These are phyloP conservation scores for Gillenia trifoliata DNA, from an alignment of 306 rosid species.

Conservation along the genomic window DNA sequence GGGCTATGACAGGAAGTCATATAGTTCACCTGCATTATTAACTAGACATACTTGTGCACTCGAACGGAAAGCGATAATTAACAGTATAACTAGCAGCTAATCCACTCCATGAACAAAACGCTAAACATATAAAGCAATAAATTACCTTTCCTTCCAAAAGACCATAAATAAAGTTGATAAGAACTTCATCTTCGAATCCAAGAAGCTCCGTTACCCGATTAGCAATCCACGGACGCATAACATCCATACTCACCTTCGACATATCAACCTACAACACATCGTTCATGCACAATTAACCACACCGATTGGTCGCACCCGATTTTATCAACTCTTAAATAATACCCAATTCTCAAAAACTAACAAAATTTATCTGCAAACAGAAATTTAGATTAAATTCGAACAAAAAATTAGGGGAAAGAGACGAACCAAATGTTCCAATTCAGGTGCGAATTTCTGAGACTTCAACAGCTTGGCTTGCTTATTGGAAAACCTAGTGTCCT, in stretches of 20 bases:
- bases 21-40: neutral
- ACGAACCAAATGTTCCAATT: slow-evolving; percentile 88
- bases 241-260: slow-evolving; percentile 89
- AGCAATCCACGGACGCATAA: slow-evolving; percentile 88
- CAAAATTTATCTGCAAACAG: neutral
- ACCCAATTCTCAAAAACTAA: slow-evolving; percentile 6
- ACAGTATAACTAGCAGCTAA: neutral
- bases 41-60: neutral
- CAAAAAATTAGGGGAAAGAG: neutral
- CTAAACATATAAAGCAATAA: neutral
- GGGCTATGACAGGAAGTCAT: neutral
- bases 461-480: slow-evolving; percentile 94
- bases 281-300: slow-evolving; percentile 3
- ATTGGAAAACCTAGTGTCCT: slow-evolving; percentile 95
- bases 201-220: slow-evolving; percentile 85
- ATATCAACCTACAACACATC: slow-evolving; percentile 67
- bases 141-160: slow-evolving; percentile 93
- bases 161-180: slow-evolving; percentile 86
- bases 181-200: slow-evolving; percentile 98
- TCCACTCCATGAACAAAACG: neutral
- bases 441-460: slow-evolving; percentile 94
- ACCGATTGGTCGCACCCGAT: neutral
- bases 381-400: neutral
- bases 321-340: neutral
- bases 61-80: neutral